Evolutionary conservation across 2,329 filamentous ascomycete species (phyloP).

Genomic region (Monosporascus sp.): DNA sequence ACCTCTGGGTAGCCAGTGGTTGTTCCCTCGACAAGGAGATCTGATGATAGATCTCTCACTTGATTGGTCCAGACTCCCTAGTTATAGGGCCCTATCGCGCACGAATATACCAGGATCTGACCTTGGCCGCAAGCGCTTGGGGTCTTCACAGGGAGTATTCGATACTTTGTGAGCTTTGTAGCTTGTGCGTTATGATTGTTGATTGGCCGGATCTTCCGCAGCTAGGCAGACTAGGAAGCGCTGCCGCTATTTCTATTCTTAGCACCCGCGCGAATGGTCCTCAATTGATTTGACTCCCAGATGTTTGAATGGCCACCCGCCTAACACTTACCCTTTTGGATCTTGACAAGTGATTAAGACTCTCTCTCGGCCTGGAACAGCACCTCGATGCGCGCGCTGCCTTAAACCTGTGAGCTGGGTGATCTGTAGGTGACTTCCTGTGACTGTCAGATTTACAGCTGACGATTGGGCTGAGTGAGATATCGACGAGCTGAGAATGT

Average conservation of each 20-base stretch:
- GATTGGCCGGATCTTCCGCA: not conserved
- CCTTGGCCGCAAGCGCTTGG: not conserved
- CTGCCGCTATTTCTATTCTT: not conserved
- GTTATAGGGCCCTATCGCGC: not conserved
- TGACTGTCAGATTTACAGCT: not conserved
- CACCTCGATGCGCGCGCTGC: not conserved
- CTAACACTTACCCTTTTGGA: not conserved
- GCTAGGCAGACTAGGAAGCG: not conserved
- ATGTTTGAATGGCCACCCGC: not conserved
- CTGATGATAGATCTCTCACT: not conserved
- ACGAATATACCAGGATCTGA: not conserved
- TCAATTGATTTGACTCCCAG: too few species aligned
- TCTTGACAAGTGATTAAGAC: not conserved
- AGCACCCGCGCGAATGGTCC: not conserved
- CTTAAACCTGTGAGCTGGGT: not conserved
- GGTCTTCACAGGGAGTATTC: not conserved
- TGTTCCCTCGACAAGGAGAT: not conserved
- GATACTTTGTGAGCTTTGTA: not conserved
- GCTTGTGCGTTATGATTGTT: not conserved
- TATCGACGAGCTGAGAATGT: not conserved
- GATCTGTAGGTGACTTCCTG: not conserved
- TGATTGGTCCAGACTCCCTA: not conserved
- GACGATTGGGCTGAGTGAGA: not conserved
- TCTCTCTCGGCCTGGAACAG: not conserved
- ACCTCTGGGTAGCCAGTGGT: not conserved